A percentile compares a stretch with the other conserved stretches of the same genome.
These are phyloP conservation scores for Fusarium transvaalense DNA, from an alignment of 2,329 filamentous ascomycete genomes.

Conservation along the genomic window DNA sequence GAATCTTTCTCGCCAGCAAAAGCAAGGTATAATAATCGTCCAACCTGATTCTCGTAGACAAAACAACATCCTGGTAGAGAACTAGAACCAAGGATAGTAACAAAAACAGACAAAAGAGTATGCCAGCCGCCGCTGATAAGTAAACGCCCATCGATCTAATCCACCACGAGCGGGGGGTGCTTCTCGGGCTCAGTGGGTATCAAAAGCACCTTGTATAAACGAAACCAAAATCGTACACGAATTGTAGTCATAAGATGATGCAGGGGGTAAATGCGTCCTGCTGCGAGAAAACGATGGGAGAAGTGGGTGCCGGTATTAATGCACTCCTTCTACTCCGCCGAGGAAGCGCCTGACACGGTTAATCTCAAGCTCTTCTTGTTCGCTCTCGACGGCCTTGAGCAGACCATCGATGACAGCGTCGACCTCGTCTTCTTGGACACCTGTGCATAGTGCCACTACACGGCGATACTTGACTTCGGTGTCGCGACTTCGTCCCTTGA, in stretches of 20 bases:
- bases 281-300: background rate
- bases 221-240: conserved; percentile 35
- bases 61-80: conserved; percentile 15
- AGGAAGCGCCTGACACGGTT: conserved; percentile 83
- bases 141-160: conserved; percentile 38
- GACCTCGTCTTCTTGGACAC: conserved; percentile 80
- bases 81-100: background rate
- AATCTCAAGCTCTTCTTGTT: conserved; percentile 80
- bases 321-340: conserved; percentile 77
- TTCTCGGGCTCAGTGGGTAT: conserved; percentile 47
- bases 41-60: conserved; percentile 32
- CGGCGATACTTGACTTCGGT: conserved; percentile 89
- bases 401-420: conserved; percentile 84
- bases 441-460: conserved; percentile 88
- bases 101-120: conserved; percentile 13
- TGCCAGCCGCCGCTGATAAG: conserved; percentile 5
- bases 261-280: conserved; percentile 10
- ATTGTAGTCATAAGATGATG: conserved; percentile 40
- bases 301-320: conserved; percentile 49
- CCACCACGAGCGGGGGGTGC: conserved; percentile 39
- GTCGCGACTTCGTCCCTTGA: conserved; percentile 85
- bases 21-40: conserved; percentile 21
- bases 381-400: conserved; percentile 89
- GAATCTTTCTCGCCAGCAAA: background rate
- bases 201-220: conserved; percentile 44